Evolutionary conservation across 352 stramenopile species (phyloP), one percentile per base, ranked within the genome.

Genomic region (Phytophthora macrochlamydospora): DNA sequence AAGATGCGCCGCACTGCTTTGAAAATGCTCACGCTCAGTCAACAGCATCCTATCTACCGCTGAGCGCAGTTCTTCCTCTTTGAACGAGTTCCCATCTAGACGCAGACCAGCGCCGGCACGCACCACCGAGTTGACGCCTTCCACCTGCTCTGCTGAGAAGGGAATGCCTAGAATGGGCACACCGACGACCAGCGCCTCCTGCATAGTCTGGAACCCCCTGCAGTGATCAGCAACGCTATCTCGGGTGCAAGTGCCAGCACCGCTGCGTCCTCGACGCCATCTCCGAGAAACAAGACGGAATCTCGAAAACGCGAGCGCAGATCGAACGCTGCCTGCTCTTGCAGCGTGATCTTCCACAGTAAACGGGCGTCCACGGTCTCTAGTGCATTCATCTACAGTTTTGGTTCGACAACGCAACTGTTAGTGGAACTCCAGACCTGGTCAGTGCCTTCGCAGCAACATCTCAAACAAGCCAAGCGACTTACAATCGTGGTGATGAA

Each of bases 91-190:
- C 8, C 50, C 59, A 31, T 82, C 70, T 29, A 93, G 56, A 52
- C 61, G 59, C 4, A 83, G 54, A 1, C 83, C 87, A 2, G 83
- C 79, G 24, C 85, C 85, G 0, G 74, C 80, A 31, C 85, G 81
- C 35, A 78, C 73, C 12, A 90, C 73, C 11, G 78, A 65, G 51
- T 92, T 85, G 38, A 92, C 69, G 5, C 72, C 78, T 75, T 95
- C 88, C 37, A 77, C 57, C 80, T 95, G 85, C 56, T 95, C 87
- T 1, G 88, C 86, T 0, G 85, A 87, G 56, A 90, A 81, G 3
- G 86, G 86, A n/a, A 94, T 59, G 12, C 76, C 83, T 14, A 94
- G 71, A 31, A 95, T 73, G 13, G 88, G 86, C 3, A 87, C 69
- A 4, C 86, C 84, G 5, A 69, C 66, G 5, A 79, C 60, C 6